Base-by-base conservation (phyloP, 139 green algal genomes). In the Desmodesmus armatus region DNA sequence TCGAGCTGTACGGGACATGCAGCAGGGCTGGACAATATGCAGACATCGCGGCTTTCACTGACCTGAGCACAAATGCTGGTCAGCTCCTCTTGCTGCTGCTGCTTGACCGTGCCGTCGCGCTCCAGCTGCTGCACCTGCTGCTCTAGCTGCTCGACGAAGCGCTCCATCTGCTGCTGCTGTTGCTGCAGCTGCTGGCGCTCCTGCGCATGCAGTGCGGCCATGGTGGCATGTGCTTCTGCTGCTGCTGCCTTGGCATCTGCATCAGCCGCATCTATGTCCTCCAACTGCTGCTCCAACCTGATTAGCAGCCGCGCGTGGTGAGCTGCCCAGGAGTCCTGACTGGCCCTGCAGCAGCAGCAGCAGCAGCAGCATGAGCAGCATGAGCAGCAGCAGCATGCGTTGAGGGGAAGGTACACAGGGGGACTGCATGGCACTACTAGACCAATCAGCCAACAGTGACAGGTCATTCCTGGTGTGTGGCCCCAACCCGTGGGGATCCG, bases 31-130 rank as follows among this genome's bases (percentile, higher is more conserved):
- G 47, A 55, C 47, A 13, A 55, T 13, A 55, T 21, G 47, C 7
- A 69, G 27, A 9, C 60, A 69, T 9, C 11, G 60, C 60, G 27
- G 5, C 25, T 33, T 7, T 33, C n/a, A 29, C 53, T 71, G 17
- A 82, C 75, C 75, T 82, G 75, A n/a, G 35, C 60, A 43, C 19
- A 53, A n/a, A 51, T 7, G 33, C n/a, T 37, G 15, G 51, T 21
- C 19, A 82, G 39, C 75, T 55, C 23, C 75, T 71, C 15, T 43
- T 82, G 75, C 25, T 82, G 51, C 75, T 80, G n/a, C 47, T 80
- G 47, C 73, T 55, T 0, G 4, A 31, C 15, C 35, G 19, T 67
- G 58, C 58, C 25, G 17, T 35, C 33, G 33, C 17, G 29, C 74
- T 70, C 49, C 74, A 35, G 21, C 74, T 67, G 17, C 74, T 70